These are phyloP conservation scores for Candida lessepsii DNA, from an alignment of 805 yeast species.

Conservation along the genomic window DNA sequence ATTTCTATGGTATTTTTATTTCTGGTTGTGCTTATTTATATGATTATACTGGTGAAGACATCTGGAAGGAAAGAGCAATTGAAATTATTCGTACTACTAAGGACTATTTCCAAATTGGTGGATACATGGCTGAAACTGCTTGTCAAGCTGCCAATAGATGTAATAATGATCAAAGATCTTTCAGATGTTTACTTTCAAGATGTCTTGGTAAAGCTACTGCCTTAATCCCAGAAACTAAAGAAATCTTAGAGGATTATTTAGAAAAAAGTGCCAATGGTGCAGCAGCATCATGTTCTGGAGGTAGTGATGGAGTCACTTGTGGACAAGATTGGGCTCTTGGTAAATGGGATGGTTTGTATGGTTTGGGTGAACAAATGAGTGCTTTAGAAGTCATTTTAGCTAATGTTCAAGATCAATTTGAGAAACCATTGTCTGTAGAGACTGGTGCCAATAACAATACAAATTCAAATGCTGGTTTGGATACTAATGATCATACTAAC, in stretches of 20 bases:
- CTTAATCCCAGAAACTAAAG: constrained; percentile 50
- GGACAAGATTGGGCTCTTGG: constrained; percentile 66
- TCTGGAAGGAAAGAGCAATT: constrained; percentile 41
- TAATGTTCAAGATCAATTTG: constrained; percentile 22
- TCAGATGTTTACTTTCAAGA: constrained; percentile 68
- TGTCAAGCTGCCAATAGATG: constrained; percentile 56
- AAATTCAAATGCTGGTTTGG: constrained; percentile 35
- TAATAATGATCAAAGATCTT: constrained; percentile 75
- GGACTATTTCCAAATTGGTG: constrained; percentile 40
- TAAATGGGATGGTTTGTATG: constrained; percentile 66
- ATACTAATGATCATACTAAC: constrained; percentile 38
- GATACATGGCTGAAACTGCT: constrained; percentile 59
- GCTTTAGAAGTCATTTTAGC: constrained; percentile 65
- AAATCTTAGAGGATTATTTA: constrained; percentile 40
- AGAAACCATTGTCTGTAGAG: constrained; percentile 31
- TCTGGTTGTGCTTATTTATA: constrained; percentile 72
- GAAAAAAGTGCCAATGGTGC: constrained; percentile 65
- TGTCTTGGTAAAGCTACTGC: constrained; percentile 57
- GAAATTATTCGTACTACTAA: constrained; percentile 37
- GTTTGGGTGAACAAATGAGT: constrained; percentile 82
- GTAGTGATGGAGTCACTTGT: constrained; percentile 82
- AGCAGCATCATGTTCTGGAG: constrained; percentile 78
- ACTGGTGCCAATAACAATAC: constrained; percentile 39
- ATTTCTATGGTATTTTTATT: constrained; percentile 66
- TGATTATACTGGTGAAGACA: constrained; percentile 51